These are phyloP conservation scores for Acanthamoeba triangularis DNA, from an alignment of 208 protist species.

Conservation along the genomic window DNA sequence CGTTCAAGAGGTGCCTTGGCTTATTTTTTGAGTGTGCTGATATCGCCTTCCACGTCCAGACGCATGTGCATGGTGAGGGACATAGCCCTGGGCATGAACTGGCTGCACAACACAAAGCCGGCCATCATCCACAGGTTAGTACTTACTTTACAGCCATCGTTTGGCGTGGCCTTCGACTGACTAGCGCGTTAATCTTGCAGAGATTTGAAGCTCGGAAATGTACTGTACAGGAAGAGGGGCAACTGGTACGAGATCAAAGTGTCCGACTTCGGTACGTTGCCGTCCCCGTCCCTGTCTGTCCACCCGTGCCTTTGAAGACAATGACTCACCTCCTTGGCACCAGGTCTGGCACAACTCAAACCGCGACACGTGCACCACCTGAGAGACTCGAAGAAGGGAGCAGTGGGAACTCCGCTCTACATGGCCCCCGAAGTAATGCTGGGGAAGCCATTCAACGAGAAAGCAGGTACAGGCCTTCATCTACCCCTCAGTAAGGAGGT, in stretches of 20 bases:
- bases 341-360: constrained; percentile 65
- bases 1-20: background rate
- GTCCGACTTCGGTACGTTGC: constrained; percentile 16
- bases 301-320: too few species aligned
- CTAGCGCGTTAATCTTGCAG: background rate
- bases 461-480: constrained; percentile 3
- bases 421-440: constrained; percentile 69
- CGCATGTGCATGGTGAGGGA: constrained; percentile 71
- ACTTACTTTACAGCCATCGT: background rate
- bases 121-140: constrained; percentile 54
- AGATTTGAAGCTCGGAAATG: constrained; percentile 72
- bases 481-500: background rate
- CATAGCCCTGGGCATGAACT: constrained; percentile 72
- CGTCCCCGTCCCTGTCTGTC: background rate
- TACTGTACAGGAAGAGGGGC: constrained; percentile 23
- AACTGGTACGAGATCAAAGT: constrained; percentile 72
- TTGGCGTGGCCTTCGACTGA: background rate
- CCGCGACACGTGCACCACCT: constrained; percentile 44
- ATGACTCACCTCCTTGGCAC: background rate
- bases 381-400: constrained; percentile 66
- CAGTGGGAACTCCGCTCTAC: constrained; percentile 57
- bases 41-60: background rate
- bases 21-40: background rate
- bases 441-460: constrained; percentile 72
- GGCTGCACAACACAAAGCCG: constrained; percentile 74